Conservation (phyloP, 441 rosid species). For the Macaranga tanarius region DNA sequence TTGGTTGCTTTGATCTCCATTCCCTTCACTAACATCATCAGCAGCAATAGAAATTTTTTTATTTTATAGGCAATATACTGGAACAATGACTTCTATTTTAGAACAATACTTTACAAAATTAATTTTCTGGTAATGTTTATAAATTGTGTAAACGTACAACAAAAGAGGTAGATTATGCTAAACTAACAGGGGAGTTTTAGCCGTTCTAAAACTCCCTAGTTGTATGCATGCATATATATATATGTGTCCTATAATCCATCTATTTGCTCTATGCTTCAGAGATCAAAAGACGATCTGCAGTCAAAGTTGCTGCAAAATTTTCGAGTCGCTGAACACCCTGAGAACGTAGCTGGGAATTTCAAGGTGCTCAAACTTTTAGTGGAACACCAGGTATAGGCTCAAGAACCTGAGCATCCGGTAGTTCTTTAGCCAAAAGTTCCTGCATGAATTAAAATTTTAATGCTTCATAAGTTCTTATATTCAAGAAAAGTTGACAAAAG, state of each 20-base stretch:
- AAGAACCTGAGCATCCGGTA: slow-evolving; percentile 63
- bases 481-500: too few relatives aligned
- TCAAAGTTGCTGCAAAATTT: background rate
- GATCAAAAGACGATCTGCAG: background rate
- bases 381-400: slow-evolving; percentile 76
- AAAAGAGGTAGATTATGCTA: background rate
- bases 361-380: slow-evolving; percentile 44
- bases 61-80: too few relatives aligned
- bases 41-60: too few relatives aligned
- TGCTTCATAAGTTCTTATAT: background rate
- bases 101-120: background rate
- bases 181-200: background rate
- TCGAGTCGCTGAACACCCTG: background rate
- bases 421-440: slow-evolving; percentile 63
- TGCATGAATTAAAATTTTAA: slow-evolving; percentile 21
- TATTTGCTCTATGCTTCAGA: background rate
- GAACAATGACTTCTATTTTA: too few relatives aligned
- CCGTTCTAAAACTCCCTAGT: background rate
- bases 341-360: background rate
- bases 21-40: too few relatives aligned
- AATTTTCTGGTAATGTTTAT: background rate
- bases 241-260: background rate
- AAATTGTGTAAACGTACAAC: background rate
- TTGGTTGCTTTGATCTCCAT: too few relatives aligned
- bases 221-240: background rate